phyloP scores from a whole-genome alignment of 2,329 filamentous ascomycete species.

The Penicillium olsonii region DNA sequence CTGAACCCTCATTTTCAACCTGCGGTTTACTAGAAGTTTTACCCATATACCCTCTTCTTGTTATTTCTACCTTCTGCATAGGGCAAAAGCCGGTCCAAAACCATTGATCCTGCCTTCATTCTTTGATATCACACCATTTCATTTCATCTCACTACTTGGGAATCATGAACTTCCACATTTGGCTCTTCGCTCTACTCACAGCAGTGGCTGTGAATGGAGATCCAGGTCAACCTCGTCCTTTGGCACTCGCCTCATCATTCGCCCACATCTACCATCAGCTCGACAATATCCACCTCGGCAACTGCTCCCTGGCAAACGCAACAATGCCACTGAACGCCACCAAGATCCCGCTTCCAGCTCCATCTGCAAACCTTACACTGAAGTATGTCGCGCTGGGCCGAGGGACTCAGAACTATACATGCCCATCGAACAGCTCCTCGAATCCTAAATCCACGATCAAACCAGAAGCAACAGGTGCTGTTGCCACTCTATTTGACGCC shows the following conservation, averaged over 20 bases:
- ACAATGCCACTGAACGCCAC: slow-evolving; percentile 22
- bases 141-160: background rate
- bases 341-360: slow-evolving; percentile 29
- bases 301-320: slow-evolving; percentile 23
- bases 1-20: background rate
- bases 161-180: slow-evolving; percentile 8
- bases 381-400: slow-evolving; percentile 49
- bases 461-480: slow-evolving; percentile 46
- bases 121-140: too few species aligned
- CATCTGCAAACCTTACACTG: slow-evolving; percentile 34
- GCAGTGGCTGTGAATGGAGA: slow-evolving; percentile 1
- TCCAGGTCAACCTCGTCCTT: slow-evolving; percentile 13
- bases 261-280: slow-evolving; percentile 24
- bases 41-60: background rate
- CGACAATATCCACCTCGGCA: slow-evolving; percentile 20
- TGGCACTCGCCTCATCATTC: slow-evolving; percentile 18
- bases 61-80: background rate
- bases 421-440: slow-evolving; percentile 28
- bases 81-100: background rate
- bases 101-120: background rate
- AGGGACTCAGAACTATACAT: slow-evolving; percentile 56
- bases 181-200: slow-evolving; percentile 1
- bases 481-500: slow-evolving; percentile 49
- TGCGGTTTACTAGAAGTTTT: background rate
- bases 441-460: slow-evolving; percentile 6